phyloP scores from a whole-genome alignment of 2,329 filamentous ascomycete species.

The Byssoonygena ceratinophila region DNA sequence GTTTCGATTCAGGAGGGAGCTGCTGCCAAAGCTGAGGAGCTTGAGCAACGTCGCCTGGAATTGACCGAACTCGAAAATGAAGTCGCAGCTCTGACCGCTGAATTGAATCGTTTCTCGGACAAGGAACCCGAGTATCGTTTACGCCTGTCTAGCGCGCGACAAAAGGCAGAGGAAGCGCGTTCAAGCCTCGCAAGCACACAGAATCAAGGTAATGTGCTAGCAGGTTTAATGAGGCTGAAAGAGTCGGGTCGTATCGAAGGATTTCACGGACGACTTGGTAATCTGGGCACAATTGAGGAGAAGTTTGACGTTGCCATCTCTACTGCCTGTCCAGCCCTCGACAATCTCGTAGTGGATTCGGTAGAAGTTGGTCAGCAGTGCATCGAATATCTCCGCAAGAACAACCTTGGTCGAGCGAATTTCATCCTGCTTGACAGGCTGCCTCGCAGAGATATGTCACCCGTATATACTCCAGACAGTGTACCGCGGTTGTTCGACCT shows the following conservation, averaged over 20 bases:
- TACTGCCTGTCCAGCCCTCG: constrained; percentile 78
- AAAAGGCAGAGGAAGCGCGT: constrained; percentile 92
- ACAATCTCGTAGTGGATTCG: constrained; percentile 94
- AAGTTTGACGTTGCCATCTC: constrained; percentile 98
- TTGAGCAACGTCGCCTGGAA: constrained; percentile 64
- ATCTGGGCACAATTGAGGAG: constrained; percentile 83
- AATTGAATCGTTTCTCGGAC: constrained; percentile 59
- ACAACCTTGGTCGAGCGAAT: constrained; percentile 89
- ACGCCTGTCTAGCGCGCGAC: constrained; percentile 77
- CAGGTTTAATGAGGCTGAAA: constrained; percentile 84
- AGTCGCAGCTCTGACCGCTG: constrained; percentile 56
- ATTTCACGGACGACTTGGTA: constrained; percentile 89
- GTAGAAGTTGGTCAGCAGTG: constrained; percentile 96
- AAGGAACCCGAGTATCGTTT: constrained; percentile 74
- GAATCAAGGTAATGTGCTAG: constrained; percentile 83
- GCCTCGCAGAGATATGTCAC: constrained; percentile 62
- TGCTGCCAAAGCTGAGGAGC: constrained; percentile 58
- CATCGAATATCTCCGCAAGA: constrained; percentile 94
- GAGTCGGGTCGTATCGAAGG: constrained; percentile 95
- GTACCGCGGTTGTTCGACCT: constrained; percentile 89
- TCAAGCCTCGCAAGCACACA: constrained; percentile 83
- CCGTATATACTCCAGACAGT: constrained; percentile 79
- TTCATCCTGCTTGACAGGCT: constrained; percentile 93
- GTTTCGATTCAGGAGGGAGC: constrained; percentile 60
- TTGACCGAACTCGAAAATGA: constrained; percentile 65